phyloP scores from a whole-genome alignment of 1,139 yeast genomes.

The Yamadazyma jaroonii region DNA sequence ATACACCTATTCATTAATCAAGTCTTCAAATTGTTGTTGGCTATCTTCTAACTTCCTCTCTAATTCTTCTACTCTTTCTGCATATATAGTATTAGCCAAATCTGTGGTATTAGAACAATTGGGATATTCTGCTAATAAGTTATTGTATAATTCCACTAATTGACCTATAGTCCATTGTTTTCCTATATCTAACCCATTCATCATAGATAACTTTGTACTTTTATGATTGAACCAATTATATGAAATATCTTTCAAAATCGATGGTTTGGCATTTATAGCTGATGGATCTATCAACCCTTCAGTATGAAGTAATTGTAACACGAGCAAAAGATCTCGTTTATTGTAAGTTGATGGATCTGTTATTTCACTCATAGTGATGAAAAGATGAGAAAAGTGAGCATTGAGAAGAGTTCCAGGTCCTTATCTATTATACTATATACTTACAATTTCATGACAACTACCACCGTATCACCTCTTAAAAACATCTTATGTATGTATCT shows the following conservation, averaged over 20 bases:
- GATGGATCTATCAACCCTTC: conserved; percentile 20
- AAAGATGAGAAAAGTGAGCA: not conserved
- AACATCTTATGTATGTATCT: conserved; percentile 87
- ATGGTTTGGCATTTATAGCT: conserved; percentile 11
- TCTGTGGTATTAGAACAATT: conserved; percentile 23
- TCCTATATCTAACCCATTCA: conserved; percentile 14
- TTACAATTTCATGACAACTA: conserved; percentile 60
- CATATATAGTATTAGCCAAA: conserved; percentile 24
- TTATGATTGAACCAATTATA: conserved; percentile 22
- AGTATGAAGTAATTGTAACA: conserved; percentile 24
- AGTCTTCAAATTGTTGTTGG: conserved; percentile 11
- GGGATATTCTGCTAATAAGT: conserved; percentile 15
- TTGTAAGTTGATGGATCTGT: conserved; percentile 12
- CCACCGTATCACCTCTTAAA: conserved; percentile 92
- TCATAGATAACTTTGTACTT: conserved; percentile 18
- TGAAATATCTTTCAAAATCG: conserved; percentile 14
- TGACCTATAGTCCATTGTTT: conserved; percentile 16
- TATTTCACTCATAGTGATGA: conserved; percentile 1
- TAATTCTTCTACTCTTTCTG: conserved; percentile 18
- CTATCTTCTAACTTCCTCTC: conserved; percentile 12
- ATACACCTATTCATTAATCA: conserved; percentile 2
- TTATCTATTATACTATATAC: too few relatives aligned
- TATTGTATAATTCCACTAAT: conserved; percentile 16
- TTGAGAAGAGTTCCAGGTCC: not conserved
- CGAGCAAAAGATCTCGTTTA: conserved; percentile 21